phyloP scores from a whole-genome alignment of 2,329 filamentous ascomycete genomes.

The Aureobasidium sp. region DNA sequence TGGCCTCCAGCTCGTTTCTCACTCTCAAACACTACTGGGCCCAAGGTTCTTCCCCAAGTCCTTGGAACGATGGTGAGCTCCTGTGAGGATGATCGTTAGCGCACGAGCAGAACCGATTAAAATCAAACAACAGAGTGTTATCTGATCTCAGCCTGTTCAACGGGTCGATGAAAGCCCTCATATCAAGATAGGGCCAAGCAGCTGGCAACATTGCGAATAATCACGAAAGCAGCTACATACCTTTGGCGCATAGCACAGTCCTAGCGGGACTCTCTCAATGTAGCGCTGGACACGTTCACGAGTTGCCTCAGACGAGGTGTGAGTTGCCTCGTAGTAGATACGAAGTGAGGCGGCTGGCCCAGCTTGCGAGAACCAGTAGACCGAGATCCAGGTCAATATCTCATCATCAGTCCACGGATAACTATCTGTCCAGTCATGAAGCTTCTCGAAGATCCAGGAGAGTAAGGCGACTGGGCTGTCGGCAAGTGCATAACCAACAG shows the following conservation, averaged over 20 bases:
- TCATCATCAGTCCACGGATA: conserved; percentile 72
- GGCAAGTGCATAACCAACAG: conserved; percentile 58
- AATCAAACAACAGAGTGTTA: too few relatives aligned
- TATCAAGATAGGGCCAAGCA: neutral
- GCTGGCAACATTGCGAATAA: neutral
- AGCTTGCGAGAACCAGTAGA: conserved; percentile 64
- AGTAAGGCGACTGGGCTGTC: conserved; percentile 64
- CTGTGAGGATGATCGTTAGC: neutral
- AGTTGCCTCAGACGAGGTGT: conserved; percentile 26
- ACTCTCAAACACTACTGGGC: conserved; percentile 49
- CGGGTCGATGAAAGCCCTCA: neutral
- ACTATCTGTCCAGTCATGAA: conserved; percentile 65
- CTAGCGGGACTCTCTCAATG: conserved; percentile 42
- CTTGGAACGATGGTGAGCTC: conserved; percentile 49
- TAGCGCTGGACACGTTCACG: conserved; percentile 33
- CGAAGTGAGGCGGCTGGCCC: conserved; percentile 59
- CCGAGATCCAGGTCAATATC: conserved; percentile 63
- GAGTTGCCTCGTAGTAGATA: conserved; percentile 64
- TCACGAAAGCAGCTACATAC: neutral
- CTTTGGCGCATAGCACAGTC: conserved; percentile 48
- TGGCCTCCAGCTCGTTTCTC: conserved; percentile 46
- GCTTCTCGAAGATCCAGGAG: conserved; percentile 74
- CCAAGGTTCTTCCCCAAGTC: conserved; percentile 51
- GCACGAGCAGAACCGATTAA: neutral
- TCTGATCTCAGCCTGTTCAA: neutral